Percentiles rank a stretch among this genome's conserved stretches.
Evolutionary conservation across 1,284 basidiomycete species (phyloP).

Genomic region (Cryptococcus hybrid): DNA sequence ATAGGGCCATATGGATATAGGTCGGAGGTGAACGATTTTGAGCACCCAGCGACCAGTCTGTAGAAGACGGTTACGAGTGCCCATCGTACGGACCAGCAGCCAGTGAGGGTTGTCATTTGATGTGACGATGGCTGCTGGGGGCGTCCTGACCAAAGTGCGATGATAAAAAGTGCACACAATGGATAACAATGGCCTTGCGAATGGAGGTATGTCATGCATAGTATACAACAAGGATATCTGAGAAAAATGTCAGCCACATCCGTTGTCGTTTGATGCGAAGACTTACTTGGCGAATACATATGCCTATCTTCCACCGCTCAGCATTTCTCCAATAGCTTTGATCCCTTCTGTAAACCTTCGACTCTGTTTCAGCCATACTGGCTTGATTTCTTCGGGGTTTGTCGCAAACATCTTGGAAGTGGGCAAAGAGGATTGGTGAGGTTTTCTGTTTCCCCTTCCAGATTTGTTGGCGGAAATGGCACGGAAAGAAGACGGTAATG

Average conservation of each 20-base stretch:
- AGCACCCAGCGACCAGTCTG: background rate
- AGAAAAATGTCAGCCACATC: background rate
- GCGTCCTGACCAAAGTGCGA: slow-evolving; percentile 8
- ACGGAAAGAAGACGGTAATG: slow-evolving; percentile 29
- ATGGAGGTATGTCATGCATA: slow-evolving; percentile 4
- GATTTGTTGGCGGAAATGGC: slow-evolving; percentile 12
- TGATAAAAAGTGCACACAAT: no score
- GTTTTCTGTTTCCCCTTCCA: slow-evolving; percentile 5
- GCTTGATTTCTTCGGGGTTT: slow-evolving; percentile 35
- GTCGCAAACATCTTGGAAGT: slow-evolving; percentile 32
- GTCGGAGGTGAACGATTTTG: slow-evolving; percentile 7
- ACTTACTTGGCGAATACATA: background rate
- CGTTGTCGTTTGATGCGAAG: background rate
- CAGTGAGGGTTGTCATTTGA: slow-evolving; percentile 2
- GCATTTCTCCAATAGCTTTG: slow-evolving; percentile 33
- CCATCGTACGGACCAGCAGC: background rate
- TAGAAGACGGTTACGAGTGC: background rate
- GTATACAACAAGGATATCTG: slow-evolving; percentile 1
- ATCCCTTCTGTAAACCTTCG: slow-evolving; percentile 35
- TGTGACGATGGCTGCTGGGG: background rate
- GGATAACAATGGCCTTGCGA: no score
- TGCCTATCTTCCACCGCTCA: slow-evolving; percentile 24
- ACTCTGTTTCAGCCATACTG: slow-evolving; percentile 35
- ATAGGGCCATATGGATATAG: slow-evolving; percentile 29
- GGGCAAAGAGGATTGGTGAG: slow-evolving; percentile 13